Evolutionary conservation across 345 rosid species (phyloP).

Genomic region (Sisymbrium irio): DNA sequence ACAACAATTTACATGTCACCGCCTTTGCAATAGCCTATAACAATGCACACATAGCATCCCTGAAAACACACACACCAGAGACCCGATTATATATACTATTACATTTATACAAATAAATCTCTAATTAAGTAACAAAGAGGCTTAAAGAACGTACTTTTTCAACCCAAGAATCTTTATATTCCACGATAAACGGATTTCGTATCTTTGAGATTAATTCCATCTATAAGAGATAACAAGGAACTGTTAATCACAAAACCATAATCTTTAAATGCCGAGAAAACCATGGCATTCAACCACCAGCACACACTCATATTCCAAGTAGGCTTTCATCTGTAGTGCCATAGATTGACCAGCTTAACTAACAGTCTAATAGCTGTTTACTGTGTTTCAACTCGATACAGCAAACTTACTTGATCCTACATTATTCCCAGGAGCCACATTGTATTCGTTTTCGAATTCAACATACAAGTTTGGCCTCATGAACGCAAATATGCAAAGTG

Average conservation of each 20-base stretch:
- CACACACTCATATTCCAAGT: background rate
- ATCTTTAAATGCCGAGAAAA: background rate
- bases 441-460: background rate
- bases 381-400: background rate
- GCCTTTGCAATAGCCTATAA: constrained; percentile 96
- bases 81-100: background rate
- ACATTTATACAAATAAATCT: background rate
- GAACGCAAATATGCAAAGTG: background rate
- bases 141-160: constrained; percentile 63
- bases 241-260: constrained; percentile 4
- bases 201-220: constrained; percentile 94
- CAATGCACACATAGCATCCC: constrained; percentile 99
- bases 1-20: constrained; percentile 84
- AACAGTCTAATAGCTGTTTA: background rate
- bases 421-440: background rate
- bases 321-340: background rate
- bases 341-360: background rate
- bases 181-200: constrained; percentile 86
- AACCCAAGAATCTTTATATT: constrained; percentile 99
- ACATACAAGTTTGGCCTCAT: background rate
- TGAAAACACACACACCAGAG: constrained; percentile 36
- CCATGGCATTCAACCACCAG: background rate
- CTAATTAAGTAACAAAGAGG: background rate
- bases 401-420: background rate
- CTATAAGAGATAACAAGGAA: constrained; percentile 41